phyloP scores from a whole-genome alignment of 2,329 filamentous ascomycete genomes.

The Parafenestella ontariensis region DNA sequence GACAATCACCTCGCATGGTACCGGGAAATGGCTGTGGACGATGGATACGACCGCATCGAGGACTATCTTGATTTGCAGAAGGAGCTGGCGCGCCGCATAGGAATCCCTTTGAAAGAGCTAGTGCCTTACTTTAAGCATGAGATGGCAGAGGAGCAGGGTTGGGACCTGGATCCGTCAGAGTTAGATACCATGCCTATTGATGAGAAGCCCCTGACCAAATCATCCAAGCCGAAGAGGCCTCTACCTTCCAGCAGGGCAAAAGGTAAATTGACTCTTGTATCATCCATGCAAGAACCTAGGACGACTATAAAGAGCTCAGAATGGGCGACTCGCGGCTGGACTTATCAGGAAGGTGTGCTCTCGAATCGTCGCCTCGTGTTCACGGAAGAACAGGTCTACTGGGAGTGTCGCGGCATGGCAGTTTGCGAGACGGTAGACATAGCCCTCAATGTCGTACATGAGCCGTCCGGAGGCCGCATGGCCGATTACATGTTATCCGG shows the following conservation, averaged over 20 bases:
- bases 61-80: not conserved
- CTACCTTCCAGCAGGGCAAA: not conserved
- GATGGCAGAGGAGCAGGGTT: not conserved
- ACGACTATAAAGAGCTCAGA: not conserved
- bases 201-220: not conserved
- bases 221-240: not conserved
- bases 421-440: constrained; percentile 1
- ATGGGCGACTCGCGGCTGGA: constrained; percentile 8
- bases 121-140: not conserved
- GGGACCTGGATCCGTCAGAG: not conserved
- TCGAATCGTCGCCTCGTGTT: constrained; percentile 1
- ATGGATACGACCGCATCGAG: not conserved
- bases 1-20: not conserved
- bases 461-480: constrained; percentile 1
- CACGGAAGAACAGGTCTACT: constrained; percentile 1
- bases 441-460: not conserved
- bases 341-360: constrained; percentile 4
- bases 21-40: not conserved
- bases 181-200: not conserved
- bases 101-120: not conserved
- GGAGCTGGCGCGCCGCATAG: constrained; percentile 4
- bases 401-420: constrained; percentile 4
- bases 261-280: not conserved
- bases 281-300: constrained; percentile 1
- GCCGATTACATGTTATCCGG: constrained; percentile 4